phyloP scores from a whole-genome alignment of 257 asterid genomes.

The Thymus mandschuricus region DNA sequence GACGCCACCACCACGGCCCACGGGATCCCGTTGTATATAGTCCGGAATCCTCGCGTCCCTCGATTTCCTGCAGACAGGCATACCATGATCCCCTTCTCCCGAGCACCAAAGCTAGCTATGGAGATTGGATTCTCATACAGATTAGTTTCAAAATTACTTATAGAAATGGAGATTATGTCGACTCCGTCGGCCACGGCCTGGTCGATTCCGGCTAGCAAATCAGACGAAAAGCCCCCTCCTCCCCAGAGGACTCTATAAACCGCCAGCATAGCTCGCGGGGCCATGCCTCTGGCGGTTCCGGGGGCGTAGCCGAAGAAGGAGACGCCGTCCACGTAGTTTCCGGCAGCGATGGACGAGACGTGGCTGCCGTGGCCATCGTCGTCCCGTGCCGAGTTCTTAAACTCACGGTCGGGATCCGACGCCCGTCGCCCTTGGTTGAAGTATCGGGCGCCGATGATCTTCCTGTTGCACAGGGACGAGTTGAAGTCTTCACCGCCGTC shows the following conservation, averaged over 20 bases:
- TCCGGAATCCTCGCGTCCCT: slow-evolving; percentile 1
- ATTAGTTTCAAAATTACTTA: neutral
- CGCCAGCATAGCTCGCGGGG: slow-evolving; percentile 28
- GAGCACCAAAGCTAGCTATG: slow-evolving; percentile 48
- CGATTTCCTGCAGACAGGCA: slow-evolving; percentile 43
- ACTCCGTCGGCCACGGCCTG: slow-evolving; percentile 46
- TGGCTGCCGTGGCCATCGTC: slow-evolving; percentile 19
- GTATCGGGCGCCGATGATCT: slow-evolving; percentile 26
- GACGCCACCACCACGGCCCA: slow-evolving; percentile 41
- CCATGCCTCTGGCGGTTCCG: slow-evolving; percentile 6
- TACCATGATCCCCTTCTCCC: slow-evolving; percentile 46
- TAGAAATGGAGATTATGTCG: slow-evolving; percentile 34
- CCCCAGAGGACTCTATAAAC: slow-evolving; percentile 18
- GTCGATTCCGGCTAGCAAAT: slow-evolving; percentile 39
- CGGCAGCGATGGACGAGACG: slow-evolving; percentile 29
- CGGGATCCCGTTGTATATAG: slow-evolving; percentile 29
- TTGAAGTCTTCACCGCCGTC: slow-evolving; percentile 24
- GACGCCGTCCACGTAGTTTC: slow-evolving; percentile 14
- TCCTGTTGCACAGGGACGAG: slow-evolving; percentile 34
- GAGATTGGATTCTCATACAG: slow-evolving; percentile 37
- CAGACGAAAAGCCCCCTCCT: slow-evolving; percentile 6
- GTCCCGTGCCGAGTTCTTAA: slow-evolving; percentile 19
- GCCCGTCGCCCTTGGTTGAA: slow-evolving; percentile 23
- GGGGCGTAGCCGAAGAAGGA: slow-evolving; percentile 29
- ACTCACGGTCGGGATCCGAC: neutral